Conservation (phyloP, 306 rosid genomes). For the Neltuma alba region DNA sequence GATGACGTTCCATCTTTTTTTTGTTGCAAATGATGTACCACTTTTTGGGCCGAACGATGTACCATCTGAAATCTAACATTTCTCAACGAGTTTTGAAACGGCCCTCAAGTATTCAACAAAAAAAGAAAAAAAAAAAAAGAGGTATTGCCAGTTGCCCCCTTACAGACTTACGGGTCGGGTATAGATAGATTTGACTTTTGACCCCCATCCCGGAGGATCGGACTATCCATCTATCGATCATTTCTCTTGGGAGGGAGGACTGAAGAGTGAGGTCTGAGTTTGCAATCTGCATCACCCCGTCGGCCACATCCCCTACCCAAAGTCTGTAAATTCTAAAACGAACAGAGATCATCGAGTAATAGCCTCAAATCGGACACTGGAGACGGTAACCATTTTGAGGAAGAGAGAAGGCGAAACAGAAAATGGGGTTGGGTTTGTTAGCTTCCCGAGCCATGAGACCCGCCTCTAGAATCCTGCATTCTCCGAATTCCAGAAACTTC, state of each 20-base stretch:
- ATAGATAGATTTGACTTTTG: conserved; percentile 8
- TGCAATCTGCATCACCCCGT: conserved; percentile 3
- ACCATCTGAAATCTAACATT: no score
- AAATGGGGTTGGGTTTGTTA: conserved; percentile 86
- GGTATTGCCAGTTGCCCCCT: background rate
- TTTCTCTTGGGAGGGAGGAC: background rate
- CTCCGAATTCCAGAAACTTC: conserved; percentile 46
- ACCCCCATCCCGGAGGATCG: background rate
- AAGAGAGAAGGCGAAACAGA: background rate
- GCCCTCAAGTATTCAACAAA: no score
- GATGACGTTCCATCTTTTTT: no score
- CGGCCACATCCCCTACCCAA: background rate
- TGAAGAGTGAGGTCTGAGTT: background rate
- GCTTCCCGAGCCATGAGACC: conserved; percentile 75
- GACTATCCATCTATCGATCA: conserved; percentile 2
- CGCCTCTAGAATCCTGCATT: conserved; percentile 62
- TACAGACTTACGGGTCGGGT: background rate
- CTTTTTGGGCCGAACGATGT: no score
- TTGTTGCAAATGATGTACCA: no score
- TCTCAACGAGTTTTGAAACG: no score
- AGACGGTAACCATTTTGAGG: background rate
- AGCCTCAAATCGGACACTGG: background rate
- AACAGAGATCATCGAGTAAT: conserved; percentile 22
- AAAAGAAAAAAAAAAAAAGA: no score
- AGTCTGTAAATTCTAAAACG: background rate